Base-by-base conservation (phyloP, 2,329 filamentous ascomycete genomes). In the Passalora sequoiae region DNA sequence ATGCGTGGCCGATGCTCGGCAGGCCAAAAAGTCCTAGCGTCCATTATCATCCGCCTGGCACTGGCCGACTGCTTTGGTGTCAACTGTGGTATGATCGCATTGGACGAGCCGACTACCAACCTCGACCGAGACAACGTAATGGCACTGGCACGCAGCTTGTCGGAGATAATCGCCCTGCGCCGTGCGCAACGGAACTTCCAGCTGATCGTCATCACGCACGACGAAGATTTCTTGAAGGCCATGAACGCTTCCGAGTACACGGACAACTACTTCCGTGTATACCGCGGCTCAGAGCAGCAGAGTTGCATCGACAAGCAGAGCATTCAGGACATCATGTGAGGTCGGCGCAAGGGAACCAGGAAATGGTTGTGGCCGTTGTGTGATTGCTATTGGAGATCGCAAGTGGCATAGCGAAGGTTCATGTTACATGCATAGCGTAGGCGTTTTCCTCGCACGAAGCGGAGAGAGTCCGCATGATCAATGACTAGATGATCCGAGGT, bases 1-100 rank as follows among this genome's bases (percentile, higher is more conserved):
- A 98, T 98, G 92, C 87, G 92, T 50, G 94, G 92, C 1, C 86
- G 92, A 43, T 98, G 92, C 74, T 94, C 86, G 55, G 92, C 92
- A 1, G 92, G 92, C 3, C 92, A 98, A 65, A 96, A 94, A 68
- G 91, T 98, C 20, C 79, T 98, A 20, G 92, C 92, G 4, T 89
- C 84, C 66, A 98, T 98, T 69, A 94, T 98, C 67, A 96, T 98
- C 65, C 89, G 92, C 1, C 78, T 98, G 20, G 92, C 94, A 9
- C 78, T 98, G 35, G 92, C 92, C 3, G 92, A 98, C 67, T 95
- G 89, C 57, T 98, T 98, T 63, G 92, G 92, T 53, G 80, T 89
- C 59, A 94, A 94, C 62, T 98, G 94, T 66, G 92, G 92, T 13
- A 77, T 98, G 43, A 95, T 98, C 61, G 91, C 92, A 25, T 82